Evolutionary conservation across 176 grass and related monocot genomes (phyloP).

Genomic region (Elymus sibiricus): DNA sequence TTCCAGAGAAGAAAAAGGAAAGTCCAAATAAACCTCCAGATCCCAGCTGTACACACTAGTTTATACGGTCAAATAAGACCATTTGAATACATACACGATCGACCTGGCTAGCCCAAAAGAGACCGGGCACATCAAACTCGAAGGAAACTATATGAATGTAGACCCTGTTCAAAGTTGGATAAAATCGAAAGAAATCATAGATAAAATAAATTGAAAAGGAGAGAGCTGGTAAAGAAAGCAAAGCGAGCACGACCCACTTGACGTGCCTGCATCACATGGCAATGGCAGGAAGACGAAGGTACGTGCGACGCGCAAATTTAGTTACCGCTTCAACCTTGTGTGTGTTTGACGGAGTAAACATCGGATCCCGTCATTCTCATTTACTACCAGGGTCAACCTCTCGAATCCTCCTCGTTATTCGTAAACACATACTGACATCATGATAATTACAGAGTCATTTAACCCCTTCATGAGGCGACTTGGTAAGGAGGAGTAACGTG

Average conservation of each 20-base stretch:
- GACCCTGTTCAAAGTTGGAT: not conserved
- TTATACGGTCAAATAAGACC: not conserved
- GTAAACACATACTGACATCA: not conserved
- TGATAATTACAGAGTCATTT: not conserved
- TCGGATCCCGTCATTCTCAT: not conserved
- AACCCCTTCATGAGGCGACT: not conserved
- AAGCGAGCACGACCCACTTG: not conserved
- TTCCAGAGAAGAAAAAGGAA: not conserved
- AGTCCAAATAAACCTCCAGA: not conserved
- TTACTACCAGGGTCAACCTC: not conserved
- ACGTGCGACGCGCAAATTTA: not conserved
- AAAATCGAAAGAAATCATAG: not conserved
- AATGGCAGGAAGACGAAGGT: not conserved
- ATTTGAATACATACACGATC: not conserved
- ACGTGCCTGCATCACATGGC: slow-evolving; percentile 20
- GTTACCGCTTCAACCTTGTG: slow-evolving; percentile 21
- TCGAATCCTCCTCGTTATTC: not conserved
- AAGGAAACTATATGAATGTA: not conserved
- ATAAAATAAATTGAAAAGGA: not conserved
- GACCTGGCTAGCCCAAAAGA: not conserved
- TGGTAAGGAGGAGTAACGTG: not conserved
- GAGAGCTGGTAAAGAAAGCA: not conserved
- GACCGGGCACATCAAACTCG: not conserved
- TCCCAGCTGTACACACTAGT: not conserved
- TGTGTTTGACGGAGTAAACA: not conserved